Base-by-base conservation (phyloP, 805 yeast species). In the Kazachstania martiniae region DNA sequence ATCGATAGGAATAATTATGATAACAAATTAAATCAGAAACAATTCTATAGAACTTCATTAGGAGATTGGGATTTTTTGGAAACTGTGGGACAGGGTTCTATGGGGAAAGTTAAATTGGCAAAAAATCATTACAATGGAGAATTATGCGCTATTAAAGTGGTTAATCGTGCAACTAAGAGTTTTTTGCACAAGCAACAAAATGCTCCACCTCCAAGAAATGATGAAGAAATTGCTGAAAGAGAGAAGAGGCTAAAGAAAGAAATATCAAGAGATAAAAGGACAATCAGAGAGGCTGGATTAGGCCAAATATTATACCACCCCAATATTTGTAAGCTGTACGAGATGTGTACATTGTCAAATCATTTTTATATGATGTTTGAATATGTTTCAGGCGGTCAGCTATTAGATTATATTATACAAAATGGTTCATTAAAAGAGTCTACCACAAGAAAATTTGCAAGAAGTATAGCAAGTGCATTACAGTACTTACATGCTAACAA, bases 101-200 rank as follows among this genome's bases (percentile, higher is more conserved):
- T 91, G 98, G 99, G 99, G 37, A 93, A 89, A 56, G 99, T 91
- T 31, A 91, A 91, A 60, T 65, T 91, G 25, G 97, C 97, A 2
- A 77, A 74, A 47, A 94, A 87, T 61, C 72, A 81, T 43, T 58
- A 74, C 22, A 84, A 95, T 1, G 73, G 71, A 38, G 87, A 83
- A 45, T 68, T 84, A 10, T 89, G 95, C 60, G 94, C 93, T 0
- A 87, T 89, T 18, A 89, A 89, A 55, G 87, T 89, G 34, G 91
- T 89, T 24, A 94, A 94, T 17, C 65, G 94, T 44, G 95, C 95
- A 5, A 79, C 85, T 5, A 79, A 74, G 44, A 62, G 79, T 8
- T 82, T 79, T 59, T 75, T 76, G 41, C 64, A 86, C 39, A 78
- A 76, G 25, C 87, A 80, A 53, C 68, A 71, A 16, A 12, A 23